Percentiles rank a stretch among this genome's conserved stretches.
Conservation (phyloP, 129 eudicot genomes). For the sunflower (Helianthus annuus) region HanXRQr2.0-SUNRISE NC_035437.2:72073642-72074141, state of each 20-base stretch:
- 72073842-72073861: too few relatives aligned
- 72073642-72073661: conserved; percentile 77
- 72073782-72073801: too few relatives aligned
- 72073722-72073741: conserved; percentile 23
- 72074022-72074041: not conserved
- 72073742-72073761: too few relatives aligned
- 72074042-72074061: not conserved
- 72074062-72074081: not conserved
- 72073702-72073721: conserved; percentile 79
- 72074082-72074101: not conserved
- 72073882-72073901: not conserved
- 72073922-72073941: not conserved
- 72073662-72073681: conserved; percentile 75
- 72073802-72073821: too few relatives aligned
- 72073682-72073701: conserved; percentile 82
- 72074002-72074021: not conserved
- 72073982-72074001: not conserved
- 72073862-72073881: too few relatives aligned
- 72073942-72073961: not conserved
- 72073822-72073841: too few relatives aligned
- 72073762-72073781: too few relatives aligned
- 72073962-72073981: not conserved
- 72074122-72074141: not conserved
- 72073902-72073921: not conserved
- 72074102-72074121: too few relatives aligned